A percentile compares a stretch with the other conserved stretches of the same genome.
These are phyloP conservation scores for Cladosporium sphaerospermum DNA, from an alignment of 2,329 filamentous ascomycete genomes.

Conservation along the genomic window DNA sequence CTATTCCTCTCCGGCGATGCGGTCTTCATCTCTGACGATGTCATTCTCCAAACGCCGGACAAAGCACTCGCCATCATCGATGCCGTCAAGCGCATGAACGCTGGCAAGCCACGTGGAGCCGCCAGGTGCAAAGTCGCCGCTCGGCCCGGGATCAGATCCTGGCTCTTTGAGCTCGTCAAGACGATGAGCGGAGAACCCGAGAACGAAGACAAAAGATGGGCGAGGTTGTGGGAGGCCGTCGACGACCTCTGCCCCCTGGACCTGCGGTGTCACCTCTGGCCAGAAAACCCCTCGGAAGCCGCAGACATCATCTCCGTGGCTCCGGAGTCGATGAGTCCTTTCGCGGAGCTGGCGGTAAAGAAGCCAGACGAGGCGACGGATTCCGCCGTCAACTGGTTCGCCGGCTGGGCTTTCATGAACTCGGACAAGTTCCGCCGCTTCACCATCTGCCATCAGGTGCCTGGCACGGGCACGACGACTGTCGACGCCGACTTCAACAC, in stretches of 20 bases:
- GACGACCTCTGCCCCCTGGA: conserved; percentile 24
- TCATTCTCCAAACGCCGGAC: conserved; percentile 35
- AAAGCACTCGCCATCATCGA: conserved; percentile 33
- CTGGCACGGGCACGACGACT: not conserved
- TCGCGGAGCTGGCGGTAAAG: conserved; percentile 19
- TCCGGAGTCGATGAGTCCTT: conserved; percentile 20
- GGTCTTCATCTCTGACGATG: conserved; percentile 39
- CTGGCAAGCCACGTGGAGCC: conserved; percentile 21
- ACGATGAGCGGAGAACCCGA: conserved; percentile 1
- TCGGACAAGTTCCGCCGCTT: conserved; percentile 24
- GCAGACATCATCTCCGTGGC: conserved; percentile 22
- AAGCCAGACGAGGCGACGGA: conserved; percentile 24
- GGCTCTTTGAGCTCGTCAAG: conserved; percentile 18
- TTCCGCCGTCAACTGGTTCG: conserved; percentile 29
- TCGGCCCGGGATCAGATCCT: conserved; percentile 25
- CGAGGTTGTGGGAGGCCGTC: conserved; percentile 20
- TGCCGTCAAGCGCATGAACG: conserved; percentile 29
- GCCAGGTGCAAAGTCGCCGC: conserved; percentile 22
- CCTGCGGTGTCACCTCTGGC: conserved; percentile 16
- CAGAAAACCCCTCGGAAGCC: conserved; percentile 12
- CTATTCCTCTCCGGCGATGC: conserved; percentile 35
- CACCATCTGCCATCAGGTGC: conserved; percentile 20
- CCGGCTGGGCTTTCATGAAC: conserved; percentile 22
- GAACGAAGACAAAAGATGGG: conserved; percentile 13
- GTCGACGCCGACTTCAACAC: not conserved